Base-by-base conservation (phyloP, 306 rosid species). In the Clitoria ternatea region DNA sequence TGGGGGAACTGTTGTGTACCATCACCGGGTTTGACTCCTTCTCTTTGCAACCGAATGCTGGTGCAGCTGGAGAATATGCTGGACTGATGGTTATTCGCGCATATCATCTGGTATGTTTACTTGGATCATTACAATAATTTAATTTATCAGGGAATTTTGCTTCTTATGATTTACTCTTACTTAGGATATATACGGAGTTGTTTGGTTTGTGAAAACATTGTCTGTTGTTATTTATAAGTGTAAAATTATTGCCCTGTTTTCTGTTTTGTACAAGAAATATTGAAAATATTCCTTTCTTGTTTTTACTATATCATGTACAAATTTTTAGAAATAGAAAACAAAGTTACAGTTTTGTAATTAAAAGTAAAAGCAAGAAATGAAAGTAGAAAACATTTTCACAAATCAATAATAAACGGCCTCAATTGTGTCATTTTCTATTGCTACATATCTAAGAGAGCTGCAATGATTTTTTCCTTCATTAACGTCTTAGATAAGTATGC, bases 21-120 rank as follows among this genome's bases (percentile, higher is more conserved):
- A 87, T 95, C 68, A 95, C 97, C 39, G 99, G 99, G 36, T 95
- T 95, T 79, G 99, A 95, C 75, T 95, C 99, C 24, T 95, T 95
- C 85, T 95, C 99, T 24, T 76, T 95, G 89, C 99, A 95, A 88
- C 99, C 99, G 37, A 95, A 95, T 82, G 99, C 99, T n/a, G 99
- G 99, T 70, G 99, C 99, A 73, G 82, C 99, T 44, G 97, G 99
- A 82, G 99, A 95, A 77, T 95, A 95, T 82, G 99, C 99, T 54
- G 99, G 99, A 76, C 93, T 95, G 53, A 95, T 95, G 99, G 99
- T 95, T 83, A 95, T 95, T 66, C 97, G 96, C 6, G 99, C 99
- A 14, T 95, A 95, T 84, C 99, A 95, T 81, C 2, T 68, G 83
- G 99, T 95, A 88, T 37, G 81, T 32, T 44, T 12, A 64, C 77